Evolutionary conservation across 768 basidiomycete species (phyloP), one percentile per base, ranked within the genome.

Genomic region (Lanmaoa rubissima): DNA sequence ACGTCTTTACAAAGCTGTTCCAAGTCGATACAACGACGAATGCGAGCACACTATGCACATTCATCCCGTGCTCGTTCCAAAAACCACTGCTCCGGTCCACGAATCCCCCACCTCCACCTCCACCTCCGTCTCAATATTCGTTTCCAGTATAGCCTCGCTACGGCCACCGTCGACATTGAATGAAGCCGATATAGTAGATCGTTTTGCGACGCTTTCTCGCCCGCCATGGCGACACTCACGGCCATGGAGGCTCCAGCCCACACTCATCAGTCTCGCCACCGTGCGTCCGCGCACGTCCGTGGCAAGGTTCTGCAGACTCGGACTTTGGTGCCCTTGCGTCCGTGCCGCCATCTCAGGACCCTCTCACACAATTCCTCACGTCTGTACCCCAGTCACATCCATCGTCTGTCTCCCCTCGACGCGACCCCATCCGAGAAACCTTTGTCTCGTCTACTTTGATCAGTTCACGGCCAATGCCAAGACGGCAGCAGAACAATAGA

Each of bases 251-350:
- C 21, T 21, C 21, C 48, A 39, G 13, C 11, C 32, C 0, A 44
- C 43, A 10, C 4, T 8, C 48, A n/a, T 8, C 17, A 1, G 11
- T 26, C 16, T 24, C 6, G 34, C 40, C 50, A 31, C 42, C 26
- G 4, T 47, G 32, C 52, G 41, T 14, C 28, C 61, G 12, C 64
- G 55, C 17, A 63, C 21, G 21, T 21, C 21, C 21, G 21, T 21
- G 21, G 28, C 28, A 28, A 4, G 6, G 24, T 2, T 28, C 75
- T 12, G 57, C 74, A 5, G 77, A 78, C 61, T 80, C 79, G 0
- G 85, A 87, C 19, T 85, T 85, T 63, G 84, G 85, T 11, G 73
- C 82, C 1, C 86, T 87, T 48, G 81, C 86, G 2, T 81, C 81
- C 4, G 82, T 86, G 0, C 74, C 80, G 0, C 71, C 79, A 0